phyloP scores from a whole-genome alignment of 495 filamentous ascomycete genomes.

The Neurospora sp. region DNA sequence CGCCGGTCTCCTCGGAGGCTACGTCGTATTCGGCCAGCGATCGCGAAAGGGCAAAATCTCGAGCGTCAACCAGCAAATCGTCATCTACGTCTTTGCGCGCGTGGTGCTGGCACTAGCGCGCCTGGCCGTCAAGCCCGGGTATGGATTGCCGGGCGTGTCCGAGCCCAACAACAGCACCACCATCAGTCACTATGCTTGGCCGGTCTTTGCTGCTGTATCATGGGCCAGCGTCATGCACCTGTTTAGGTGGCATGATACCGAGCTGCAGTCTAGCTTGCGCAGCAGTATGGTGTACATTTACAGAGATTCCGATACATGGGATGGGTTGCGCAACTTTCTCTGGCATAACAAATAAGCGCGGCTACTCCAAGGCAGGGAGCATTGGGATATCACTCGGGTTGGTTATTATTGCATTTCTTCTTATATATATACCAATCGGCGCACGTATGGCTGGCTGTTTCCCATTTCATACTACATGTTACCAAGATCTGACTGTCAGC shows the following conservation, averaged over 20 bases:
- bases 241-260: constrained; percentile 84
- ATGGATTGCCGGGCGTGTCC: constrained; percentile 36
- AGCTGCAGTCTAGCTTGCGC: constrained; percentile 77
- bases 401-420: background rate
- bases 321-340: constrained; percentile 65
- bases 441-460: background rate
- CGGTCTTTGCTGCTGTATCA: constrained; percentile 74
- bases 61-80: constrained; percentile 92
- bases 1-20: constrained; percentile 85
- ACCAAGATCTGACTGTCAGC: background rate
- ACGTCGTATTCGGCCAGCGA: constrained; percentile 77
- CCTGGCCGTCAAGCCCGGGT: constrained; percentile 58
- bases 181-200: constrained; percentile 69
- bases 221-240: constrained; percentile 95
- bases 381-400: background rate
- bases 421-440: background rate
- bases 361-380: background rate
- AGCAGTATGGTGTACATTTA: constrained; percentile 99
- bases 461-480: background rate
- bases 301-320: constrained; percentile 73
- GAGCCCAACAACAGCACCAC: constrained; percentile 23
- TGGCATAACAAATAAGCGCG: constrained; percentile 66
- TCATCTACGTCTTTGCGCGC: constrained; percentile 93
- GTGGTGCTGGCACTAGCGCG: constrained; percentile 77
- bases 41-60: constrained; percentile 52